Evolutionary conservation across 345 rosid species (phyloP).

Genomic region (Abelmoschus esculentus): DNA sequence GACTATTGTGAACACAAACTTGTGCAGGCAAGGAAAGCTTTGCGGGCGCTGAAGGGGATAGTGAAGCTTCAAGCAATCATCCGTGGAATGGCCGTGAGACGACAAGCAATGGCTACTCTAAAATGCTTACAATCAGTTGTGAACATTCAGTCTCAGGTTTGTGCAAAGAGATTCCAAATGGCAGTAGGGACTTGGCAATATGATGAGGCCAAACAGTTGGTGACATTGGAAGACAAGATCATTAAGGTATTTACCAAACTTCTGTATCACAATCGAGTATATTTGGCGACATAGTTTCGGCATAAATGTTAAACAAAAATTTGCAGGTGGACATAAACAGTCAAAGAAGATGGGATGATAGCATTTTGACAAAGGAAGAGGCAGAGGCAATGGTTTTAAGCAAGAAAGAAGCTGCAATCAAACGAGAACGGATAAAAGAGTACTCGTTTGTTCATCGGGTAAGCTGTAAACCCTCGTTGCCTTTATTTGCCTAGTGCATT

Average conservation of each 20-base stretch:
- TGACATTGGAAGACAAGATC: constrained; percentile 42
- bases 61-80: constrained; percentile 88
- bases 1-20: no score
- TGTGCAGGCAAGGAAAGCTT: constrained; percentile 62
- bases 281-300: no score
- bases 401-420: constrained; percentile 64
- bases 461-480: no score
- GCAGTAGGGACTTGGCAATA: constrained; percentile 25
- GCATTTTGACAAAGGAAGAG: constrained; percentile 73
- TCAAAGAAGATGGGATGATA: constrained; percentile 77
- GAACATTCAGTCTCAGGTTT: constrained; percentile 66
- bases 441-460: no score
- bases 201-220: constrained; percentile 38
- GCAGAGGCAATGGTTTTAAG: constrained; percentile 49
- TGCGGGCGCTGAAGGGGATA: constrained; percentile 83
- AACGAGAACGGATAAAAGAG: constrained; percentile 19
- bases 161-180: constrained; percentile 42
- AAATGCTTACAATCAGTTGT: constrained; percentile 82
- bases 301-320: not conserved
- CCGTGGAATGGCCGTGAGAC: constrained; percentile 70
- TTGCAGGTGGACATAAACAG: constrained; percentile 55
- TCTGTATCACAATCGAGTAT: no score
- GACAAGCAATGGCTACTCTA: constrained; percentile 69
- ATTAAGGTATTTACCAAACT: constrained; percentile 32
- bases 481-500: constrained; percentile 1